Conservation (phyloP, 2,329 filamentous ascomycete genomes). For the Ascochyta clinopodiicola region DNA sequence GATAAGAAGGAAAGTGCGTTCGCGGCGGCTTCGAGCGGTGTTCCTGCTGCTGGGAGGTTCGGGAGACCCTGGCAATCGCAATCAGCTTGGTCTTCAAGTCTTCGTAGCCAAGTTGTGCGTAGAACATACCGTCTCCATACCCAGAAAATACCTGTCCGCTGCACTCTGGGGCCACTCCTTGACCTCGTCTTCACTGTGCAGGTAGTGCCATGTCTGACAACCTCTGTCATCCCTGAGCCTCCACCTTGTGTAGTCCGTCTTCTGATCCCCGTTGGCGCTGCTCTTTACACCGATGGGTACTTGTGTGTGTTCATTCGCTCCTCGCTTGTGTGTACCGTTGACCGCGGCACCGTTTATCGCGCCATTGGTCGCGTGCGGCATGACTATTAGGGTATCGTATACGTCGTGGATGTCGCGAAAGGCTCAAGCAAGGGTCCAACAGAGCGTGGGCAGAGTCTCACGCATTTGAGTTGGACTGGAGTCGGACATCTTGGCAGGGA, state of each 20-base stretch:
- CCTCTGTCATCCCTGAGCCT: constrained; percentile 82
- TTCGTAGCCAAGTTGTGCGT: too few relatives aligned
- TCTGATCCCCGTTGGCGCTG: constrained; percentile 37
- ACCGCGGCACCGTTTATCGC: constrained; percentile 21
- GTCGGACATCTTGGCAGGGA: constrained; percentile 31
- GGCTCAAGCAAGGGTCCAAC: constrained; percentile 3
- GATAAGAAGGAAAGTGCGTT: constrained; percentile 92
- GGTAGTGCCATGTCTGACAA: constrained; percentile 92
- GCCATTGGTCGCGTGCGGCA: constrained; percentile 35
- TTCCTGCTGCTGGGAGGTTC: constrained; percentile 71
- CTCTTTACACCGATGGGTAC: constrained; percentile 23
- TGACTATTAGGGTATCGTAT: constrained; percentile 10
- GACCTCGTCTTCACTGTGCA: constrained; percentile 72
- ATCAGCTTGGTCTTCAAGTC: neutral
- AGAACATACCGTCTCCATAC: constrained; percentile 72
- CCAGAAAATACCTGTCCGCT: constrained; percentile 90
- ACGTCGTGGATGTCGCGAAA: constrained; percentile 1
- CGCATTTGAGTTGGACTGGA: constrained; percentile 4
- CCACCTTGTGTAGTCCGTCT: constrained; percentile 85
- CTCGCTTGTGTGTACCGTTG: constrained; percentile 21
- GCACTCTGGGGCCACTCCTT: constrained; percentile 82
- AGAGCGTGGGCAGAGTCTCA: constrained; percentile 6
- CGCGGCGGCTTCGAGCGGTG: constrained; percentile 75
- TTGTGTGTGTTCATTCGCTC: constrained; percentile 16
- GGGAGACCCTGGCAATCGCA: constrained; percentile 69